Conservation (phyloP, 2,329 filamentous ascomycete species). For the Ilyonectria destructans region DNA sequence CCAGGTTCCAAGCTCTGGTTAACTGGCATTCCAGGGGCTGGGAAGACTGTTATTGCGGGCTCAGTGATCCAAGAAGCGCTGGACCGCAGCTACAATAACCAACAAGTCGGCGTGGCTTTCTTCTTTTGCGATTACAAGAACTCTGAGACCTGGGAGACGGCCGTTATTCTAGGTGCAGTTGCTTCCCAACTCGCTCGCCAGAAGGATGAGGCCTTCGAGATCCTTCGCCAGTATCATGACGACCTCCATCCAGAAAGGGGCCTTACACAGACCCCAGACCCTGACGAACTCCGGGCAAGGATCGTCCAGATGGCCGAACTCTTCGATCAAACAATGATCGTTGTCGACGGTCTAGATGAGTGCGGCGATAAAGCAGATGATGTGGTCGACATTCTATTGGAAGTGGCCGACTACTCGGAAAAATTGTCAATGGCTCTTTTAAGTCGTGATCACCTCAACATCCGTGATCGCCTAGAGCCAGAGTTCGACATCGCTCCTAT, state of each 20-base stretch:
- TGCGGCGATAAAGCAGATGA: constrained; percentile 14
- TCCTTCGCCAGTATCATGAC: constrained; percentile 4
- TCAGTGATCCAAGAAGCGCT: constrained; percentile 20
- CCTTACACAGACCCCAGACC: not conserved
- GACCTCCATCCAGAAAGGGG: not conserved
- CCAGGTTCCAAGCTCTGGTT: constrained; percentile 31
- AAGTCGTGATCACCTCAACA: constrained; percentile 30
- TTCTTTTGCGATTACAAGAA: constrained; percentile 37
- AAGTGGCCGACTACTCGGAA: not conserved
- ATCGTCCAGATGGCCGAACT: not conserved
- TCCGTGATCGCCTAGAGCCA: not conserved
- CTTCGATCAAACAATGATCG: constrained; percentile 15
- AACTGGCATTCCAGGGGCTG: constrained; percentile 29
- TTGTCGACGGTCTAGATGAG: constrained; percentile 30
- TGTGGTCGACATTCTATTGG: not conserved
- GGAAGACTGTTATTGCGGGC: constrained; percentile 34
- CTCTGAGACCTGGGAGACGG: accelerated
- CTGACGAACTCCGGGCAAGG: not conserved
- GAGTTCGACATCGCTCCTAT: constrained; percentile 13
- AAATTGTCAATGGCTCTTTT: constrained; percentile 12
- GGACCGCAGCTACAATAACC: not conserved
- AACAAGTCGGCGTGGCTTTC: not conserved
- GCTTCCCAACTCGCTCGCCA: constrained; percentile 32
- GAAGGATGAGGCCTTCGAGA: not conserved
- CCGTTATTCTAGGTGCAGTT: not conserved